Base-by-base conservation (phyloP, 106 monocot genomes). In the Allium cepa region DNA sequence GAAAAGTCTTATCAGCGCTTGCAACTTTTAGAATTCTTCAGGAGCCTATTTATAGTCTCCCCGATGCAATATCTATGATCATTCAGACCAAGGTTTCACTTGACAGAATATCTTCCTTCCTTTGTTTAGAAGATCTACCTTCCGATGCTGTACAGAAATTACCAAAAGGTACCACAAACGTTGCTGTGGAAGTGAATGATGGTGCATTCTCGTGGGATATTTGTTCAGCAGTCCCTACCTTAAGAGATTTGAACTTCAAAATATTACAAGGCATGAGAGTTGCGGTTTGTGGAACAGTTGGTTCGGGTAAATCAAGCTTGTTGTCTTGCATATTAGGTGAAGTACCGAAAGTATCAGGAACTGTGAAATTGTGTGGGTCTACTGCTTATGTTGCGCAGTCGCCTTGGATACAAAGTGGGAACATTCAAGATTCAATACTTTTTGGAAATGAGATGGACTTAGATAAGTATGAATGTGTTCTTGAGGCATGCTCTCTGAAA, bases 371-470 rank as follows among this genome's bases (percentile, higher is more conserved):
- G 53, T 87, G 86, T 59, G 92, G 92, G 13, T 73, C 70, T 11
- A 83, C 76, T 1, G 89, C 97, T 26, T 99, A 99, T 83, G 89
- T 99, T 58, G 68, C 91, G 11, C 92, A 99, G 17, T 89, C 92
- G 36, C 84, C 97, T 46, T 99, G 97, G 97, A 92, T 99, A 76
- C 97, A 97, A 69, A 97, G 92, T 66, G 96, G 96, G 7, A 97
- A 82, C 36, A 85, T 97, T 72, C 79, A 85, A 69, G 97, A 92
- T n/a, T 89, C 89, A 36, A 90, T 99, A 59, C 65, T 92, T 9
- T 92, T 99, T 73, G 86, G 97, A 13, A 74, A 82, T 68, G 80
- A 84, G 63, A 90, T 99, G 92, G 84, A 89, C 51, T 62, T 11
- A 27, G 83, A 83, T 56, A 89, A 75, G 69, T 99, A 99, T 67